Evolutionary conservation across 2,329 filamentous ascomycete species (phyloP).

Genomic region (Neopestalotiopsis sp.): DNA sequence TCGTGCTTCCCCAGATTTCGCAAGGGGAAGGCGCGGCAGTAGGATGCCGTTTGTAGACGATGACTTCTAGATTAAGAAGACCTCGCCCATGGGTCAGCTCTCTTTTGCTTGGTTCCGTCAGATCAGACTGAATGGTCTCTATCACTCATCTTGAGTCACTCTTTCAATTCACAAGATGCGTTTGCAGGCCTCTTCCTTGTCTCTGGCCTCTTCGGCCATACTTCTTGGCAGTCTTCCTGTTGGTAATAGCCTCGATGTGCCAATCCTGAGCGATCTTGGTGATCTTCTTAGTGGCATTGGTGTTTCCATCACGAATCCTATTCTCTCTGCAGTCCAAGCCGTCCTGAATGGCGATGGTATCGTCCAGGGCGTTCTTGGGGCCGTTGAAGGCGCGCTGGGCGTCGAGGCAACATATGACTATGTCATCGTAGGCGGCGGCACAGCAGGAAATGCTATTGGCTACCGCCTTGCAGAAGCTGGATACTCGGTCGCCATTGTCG

Average conservation of each 20-base stretch:
- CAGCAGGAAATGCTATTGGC: constrained; percentile 41
- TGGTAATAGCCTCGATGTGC: not conserved
- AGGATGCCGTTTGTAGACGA: not conserved
- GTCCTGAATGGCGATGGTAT: constrained; percentile 19
- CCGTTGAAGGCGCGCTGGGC: constrained; percentile 16
- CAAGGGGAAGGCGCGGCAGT: not conserved
- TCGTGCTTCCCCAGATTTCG: not conserved
- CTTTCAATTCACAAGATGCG: constrained; percentile 15
- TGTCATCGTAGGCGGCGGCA: constrained; percentile 43
- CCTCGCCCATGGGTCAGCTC: not conserved
- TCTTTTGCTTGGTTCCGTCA: not conserved
- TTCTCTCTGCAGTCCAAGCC: constrained; percentile 9
- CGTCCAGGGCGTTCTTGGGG: constrained; percentile 15
- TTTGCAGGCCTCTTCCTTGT: not conserved
- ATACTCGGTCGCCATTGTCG: constrained; percentile 40
- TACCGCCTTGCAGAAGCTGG: constrained; percentile 35
- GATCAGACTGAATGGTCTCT: not conserved
- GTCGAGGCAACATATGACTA: constrained; percentile 24
- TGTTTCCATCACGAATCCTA: constrained; percentile 27
- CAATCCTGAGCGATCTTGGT: constrained; percentile 17
- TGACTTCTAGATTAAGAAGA: not conserved
- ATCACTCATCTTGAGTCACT: constrained; percentile 11
- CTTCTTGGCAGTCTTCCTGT: not conserved
- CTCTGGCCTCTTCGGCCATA: constrained; percentile 9
- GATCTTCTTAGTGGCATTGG: constrained; percentile 34